These are phyloP conservation scores for Martensiomyces pterosporus DNA, from an alignment of 192 early-diverging fungal genomes.

Conservation along the genomic window DNA sequence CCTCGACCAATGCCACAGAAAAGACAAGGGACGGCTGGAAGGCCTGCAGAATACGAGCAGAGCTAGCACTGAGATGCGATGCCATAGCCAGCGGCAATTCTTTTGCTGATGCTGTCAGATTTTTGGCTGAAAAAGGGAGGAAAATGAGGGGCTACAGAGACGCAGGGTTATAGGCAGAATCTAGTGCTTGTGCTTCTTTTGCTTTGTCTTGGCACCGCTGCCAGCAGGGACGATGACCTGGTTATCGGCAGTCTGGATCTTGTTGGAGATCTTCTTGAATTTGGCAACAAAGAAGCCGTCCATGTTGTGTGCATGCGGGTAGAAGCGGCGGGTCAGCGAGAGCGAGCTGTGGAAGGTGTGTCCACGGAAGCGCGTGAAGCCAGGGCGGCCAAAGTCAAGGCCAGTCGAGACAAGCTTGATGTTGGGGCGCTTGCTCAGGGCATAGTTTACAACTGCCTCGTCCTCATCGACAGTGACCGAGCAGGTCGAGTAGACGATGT, in stretches of 20 bases:
- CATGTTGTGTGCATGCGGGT: constrained; percentile 99
- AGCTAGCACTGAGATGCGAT: too few species aligned
- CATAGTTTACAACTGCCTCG: constrained; percentile 96
- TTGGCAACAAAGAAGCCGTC: constrained; percentile 99
- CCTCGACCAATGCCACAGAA: too few species aligned
- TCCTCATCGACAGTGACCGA: constrained; percentile 97
- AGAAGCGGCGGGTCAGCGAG: constrained; percentile 81
- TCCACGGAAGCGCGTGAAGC: constrained; percentile 85
- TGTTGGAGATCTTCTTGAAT: constrained; percentile 92
- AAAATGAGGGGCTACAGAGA: too few species aligned
- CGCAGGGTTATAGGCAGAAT: not conserved
- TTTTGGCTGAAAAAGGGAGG: too few species aligned
- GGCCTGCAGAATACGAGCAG: too few species aligned
- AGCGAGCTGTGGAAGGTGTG: constrained; percentile 82
- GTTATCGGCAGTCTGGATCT: constrained; percentile 42
- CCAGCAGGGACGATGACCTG: constrained; percentile 33
- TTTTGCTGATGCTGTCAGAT: too few species aligned
- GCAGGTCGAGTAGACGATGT: constrained; percentile 98
- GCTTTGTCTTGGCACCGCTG: constrained; percentile 40
- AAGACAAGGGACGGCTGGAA: too few species aligned
- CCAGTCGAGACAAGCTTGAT: constrained; percentile 87
- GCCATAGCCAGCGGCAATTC: too few species aligned
- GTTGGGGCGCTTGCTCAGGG: constrained; percentile 88
- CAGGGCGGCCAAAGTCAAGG: constrained; percentile 91
- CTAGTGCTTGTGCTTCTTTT: constrained; percentile 15